Evolutionary conservation across 768 basidiomycete species (phyloP), one percentile per base, ranked within the genome.

Genomic region (Astraeus odoratus): DNA sequence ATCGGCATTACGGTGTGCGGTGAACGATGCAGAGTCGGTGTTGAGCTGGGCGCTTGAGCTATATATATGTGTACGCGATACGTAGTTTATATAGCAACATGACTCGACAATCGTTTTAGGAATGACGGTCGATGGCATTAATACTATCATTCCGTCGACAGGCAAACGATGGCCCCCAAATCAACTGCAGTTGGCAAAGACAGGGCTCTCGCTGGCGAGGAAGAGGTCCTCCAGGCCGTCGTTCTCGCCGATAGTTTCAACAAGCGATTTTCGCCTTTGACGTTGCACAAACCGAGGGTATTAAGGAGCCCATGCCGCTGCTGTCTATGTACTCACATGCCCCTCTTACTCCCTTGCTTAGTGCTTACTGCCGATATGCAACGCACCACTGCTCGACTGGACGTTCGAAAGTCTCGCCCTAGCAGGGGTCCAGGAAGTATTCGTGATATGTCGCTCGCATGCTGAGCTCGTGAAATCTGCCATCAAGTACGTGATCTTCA

Each of bases 181-280:
- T 57, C 63, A 5, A 65, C 69, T 37, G 54, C 72, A 6, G 59
- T 58, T 26, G 71, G 71, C 34, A 85, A 84, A 55, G 84, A 86
- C 52, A 81, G 81, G 49, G 62, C 80, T 12, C 69, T 78, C 29
- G 75, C 73, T 41, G 80, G 81, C 12, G 83, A 91, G 40, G 88
- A 93, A 43, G 86, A 96, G 41, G 80, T 89, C 16, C 71, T 98
- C 0, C 94, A 98, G 58, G 95, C 95, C 15, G 87, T 98, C 45
- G 81, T 99, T 35, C 82, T 99, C 33, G 92, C 95, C 9, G 95
- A 99, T 62, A 93, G 90, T 53, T 96, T 94, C 71, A 94, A 96
- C 72, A 86, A 83, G 57, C 78, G 91, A 44, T 95, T 97, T 59
- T 77, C 85, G 46, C 94, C 93, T 16, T 75, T 96, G n/a, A 94